phyloP scores from a whole-genome alignment of 2,329 filamentous ascomycete genomes.

The Nemania serpens region DNA sequence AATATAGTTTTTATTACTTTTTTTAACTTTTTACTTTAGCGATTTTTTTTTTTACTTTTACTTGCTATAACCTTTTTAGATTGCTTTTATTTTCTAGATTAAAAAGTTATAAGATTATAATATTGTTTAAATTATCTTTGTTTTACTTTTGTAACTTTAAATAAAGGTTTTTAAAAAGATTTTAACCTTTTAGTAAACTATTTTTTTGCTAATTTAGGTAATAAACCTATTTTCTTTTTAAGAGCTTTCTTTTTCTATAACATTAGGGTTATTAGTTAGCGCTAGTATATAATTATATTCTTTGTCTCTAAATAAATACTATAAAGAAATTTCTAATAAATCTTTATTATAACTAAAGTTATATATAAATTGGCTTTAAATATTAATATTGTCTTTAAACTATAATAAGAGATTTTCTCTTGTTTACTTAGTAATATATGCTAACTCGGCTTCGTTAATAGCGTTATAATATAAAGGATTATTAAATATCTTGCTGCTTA shows the following conservation, averaged over 20 bases:
- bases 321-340: no score
- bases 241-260: neutral
- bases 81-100: neutral
- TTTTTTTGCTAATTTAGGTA: slow-evolving; percentile 10
- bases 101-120: neutral
- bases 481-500: no score
- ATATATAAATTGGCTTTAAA: no score
- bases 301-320: no score
- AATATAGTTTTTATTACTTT: slow-evolving; percentile 6
- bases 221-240: slow-evolving; percentile 2
- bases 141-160: neutral
- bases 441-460: no score
- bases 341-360: no score
- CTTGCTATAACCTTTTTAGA: neutral
- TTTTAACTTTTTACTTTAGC: neutral
- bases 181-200: slow-evolving; percentile 11
- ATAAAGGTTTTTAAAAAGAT: neutral
- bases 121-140: slow-evolving; percentile 4
- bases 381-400: no score
- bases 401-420: no score
- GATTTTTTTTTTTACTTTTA: neutral
- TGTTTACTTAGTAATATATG: no score
- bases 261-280: no score
- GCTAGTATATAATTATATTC: no score
- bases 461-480: no score